Percentiles rank a stretch among this genome's conserved stretches.
These are phyloP conservation scores for Cutaneotrichosporon daszewskae DNA, from an alignment of 1,284 basidiomycete species.

Conservation along the genomic window DNA sequence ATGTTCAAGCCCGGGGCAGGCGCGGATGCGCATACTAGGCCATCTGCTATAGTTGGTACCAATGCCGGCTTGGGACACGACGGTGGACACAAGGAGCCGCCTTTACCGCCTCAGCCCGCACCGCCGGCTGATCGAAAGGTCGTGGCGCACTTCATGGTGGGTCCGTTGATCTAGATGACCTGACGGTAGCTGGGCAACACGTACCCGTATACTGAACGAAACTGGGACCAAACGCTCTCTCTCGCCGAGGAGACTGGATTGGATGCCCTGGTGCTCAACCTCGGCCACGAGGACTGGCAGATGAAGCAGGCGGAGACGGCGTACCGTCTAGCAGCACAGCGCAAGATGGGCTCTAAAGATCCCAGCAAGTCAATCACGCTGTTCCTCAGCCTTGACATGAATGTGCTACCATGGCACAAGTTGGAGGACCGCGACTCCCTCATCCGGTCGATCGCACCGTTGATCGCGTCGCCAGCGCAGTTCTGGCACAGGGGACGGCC, in stretches of 20 bases:
- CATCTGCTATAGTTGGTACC: no score
- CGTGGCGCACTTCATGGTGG: slow-evolving; percentile 48
- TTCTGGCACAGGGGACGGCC: slow-evolving; percentile 17
- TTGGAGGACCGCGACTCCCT: slow-evolving; percentile 17
- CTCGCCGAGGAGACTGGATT: slow-evolving; percentile 38
- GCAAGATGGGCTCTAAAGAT: not conserved
- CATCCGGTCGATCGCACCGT: no score
- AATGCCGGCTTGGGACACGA: no score
- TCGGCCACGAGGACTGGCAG: slow-evolving; percentile 47
- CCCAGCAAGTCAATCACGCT: no score
- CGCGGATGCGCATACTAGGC: no score
- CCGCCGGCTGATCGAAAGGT: slow-evolving; percentile 12
- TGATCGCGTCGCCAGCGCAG: slow-evolving; percentile 18
- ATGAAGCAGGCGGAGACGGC: slow-evolving; percentile 36
- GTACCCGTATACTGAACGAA: slow-evolving; percentile 37
- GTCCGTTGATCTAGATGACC: slow-evolving; percentile 4
- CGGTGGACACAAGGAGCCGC: no score
- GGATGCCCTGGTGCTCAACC: slow-evolving; percentile 46
- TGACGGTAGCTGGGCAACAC: slow-evolving; percentile 44
- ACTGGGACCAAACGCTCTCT: slow-evolving; percentile 41
- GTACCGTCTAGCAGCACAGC: slow-evolving; percentile 21
- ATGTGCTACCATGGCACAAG: slow-evolving; percentile 33
- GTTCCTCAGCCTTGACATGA: slow-evolving; percentile 45
- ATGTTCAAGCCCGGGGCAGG: no score
- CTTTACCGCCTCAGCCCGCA: not conserved